Base-by-base conservation (phyloP, 148 eudicot species). In the Rhododendron ferrugineum region DNA sequence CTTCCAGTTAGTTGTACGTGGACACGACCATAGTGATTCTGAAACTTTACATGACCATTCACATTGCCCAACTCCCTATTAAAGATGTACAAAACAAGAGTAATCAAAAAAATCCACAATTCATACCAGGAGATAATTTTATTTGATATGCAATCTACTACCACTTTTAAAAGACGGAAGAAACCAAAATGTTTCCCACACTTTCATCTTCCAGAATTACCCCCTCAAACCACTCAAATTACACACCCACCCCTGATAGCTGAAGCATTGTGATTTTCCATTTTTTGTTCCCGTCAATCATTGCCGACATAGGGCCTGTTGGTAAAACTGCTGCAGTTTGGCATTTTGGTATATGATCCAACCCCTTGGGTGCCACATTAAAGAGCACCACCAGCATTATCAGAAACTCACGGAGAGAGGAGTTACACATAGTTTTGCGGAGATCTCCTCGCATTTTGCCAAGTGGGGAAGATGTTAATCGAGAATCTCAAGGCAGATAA, bases 1-100 rank as follows among this genome's bases (percentile, higher is more conserved):
- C 85, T 93, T 56, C 99, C 99, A 91, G 90, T 90, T 28, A 97
- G 89, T 86, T 95, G 97, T 85, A 97, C 99, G 70, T 97, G 93
- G 62, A 95, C 92, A 58, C 94, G 93, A 58, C 92, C 92, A 86
- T 97, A 97, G 91, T 94, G 90, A 88, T 97, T 94, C 90, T 92
- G 98, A 86, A 97, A 94, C 90, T 94, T 93, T 84, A 94, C 77
- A 88, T 93, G 96, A 76, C 99, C 99, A 87, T 90, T 91, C 36
- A 90, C 92, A 92, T 90, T 92, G 87, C 93, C 95, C 99, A 97
- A 92, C 90, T 92, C 95, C 92, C 99, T 95, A 85, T 83, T 52
- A n/a, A 87, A 82, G 44, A 32, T 36, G 11, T 11, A 73, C 78
- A 85, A 79, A 88, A 92, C 47, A 79, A 82, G 54, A 81, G 6